phyloP scores from a whole-genome alignment of 257 asterid genomes.

The Scutellaria barbata region DNA sequence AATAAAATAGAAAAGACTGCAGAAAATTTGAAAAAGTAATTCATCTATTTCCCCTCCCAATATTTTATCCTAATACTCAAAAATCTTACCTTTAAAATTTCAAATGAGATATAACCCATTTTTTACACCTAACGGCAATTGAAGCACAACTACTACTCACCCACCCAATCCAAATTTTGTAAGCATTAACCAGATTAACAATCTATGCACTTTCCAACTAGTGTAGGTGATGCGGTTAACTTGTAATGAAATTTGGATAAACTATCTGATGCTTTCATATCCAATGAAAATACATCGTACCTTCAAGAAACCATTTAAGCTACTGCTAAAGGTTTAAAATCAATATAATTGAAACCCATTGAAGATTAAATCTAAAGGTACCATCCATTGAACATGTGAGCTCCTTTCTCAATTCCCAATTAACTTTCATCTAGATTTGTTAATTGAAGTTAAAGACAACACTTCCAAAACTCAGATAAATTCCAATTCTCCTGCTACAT shows the following conservation, averaged over 20 bases:
- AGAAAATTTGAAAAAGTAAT: not conserved
- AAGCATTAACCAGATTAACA: conserved; percentile 27
- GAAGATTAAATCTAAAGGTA: not conserved
- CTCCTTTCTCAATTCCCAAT: conserved; percentile 12
- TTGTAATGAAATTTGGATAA: not conserved
- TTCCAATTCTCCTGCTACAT: conserved; percentile 21
- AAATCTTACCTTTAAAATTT: not conserved
- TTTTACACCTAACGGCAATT: conserved; percentile 11
- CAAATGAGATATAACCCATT: not conserved
- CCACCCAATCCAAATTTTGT: not conserved
- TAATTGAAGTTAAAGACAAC: conserved; percentile 26
- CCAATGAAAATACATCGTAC: conserved; percentile 23
- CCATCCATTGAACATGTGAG: conserved; percentile 1
- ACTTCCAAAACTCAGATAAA: not conserved
- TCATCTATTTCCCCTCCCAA: conserved; percentile 9
- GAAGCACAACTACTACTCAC: conserved; percentile 23
- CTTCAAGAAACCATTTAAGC: conserved; percentile 5
- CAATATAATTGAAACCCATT: conserved; percentile 7
- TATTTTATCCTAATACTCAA: conserved; percentile 23
- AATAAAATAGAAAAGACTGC: conserved; percentile 7
- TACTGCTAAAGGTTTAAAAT: conserved; percentile 16
- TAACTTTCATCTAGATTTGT: conserved; percentile 16
- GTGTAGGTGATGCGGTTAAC: conserved; percentile 2
- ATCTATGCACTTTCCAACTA: conserved; percentile 4
- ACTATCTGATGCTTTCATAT: conserved; percentile 5